phyloP scores from a whole-genome alignment of 768 basidiomycete species.

The Psilocybe azurescens region DNA sequence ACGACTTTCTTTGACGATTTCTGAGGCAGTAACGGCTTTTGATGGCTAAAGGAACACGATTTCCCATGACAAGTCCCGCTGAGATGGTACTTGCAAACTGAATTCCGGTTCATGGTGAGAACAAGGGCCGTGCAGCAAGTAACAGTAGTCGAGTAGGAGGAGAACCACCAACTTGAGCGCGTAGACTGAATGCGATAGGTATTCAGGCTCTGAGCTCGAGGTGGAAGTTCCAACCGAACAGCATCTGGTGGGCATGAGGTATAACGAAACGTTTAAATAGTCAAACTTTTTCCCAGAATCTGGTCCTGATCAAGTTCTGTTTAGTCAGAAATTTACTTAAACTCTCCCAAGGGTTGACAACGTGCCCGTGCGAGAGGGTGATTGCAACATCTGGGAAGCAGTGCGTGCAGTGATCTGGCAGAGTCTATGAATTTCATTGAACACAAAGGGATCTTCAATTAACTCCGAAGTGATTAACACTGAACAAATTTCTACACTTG shows the following conservation, averaged over 20 bases:
- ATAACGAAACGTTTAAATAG: neutral
- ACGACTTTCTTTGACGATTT: slow-evolving; percentile 8
- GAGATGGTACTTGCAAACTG: slow-evolving; percentile 19
- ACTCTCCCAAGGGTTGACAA: neutral
- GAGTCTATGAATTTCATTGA: neutral
- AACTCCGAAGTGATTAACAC: too few species aligned
- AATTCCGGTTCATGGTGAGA: slow-evolving; percentile 7
- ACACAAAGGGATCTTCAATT: too few species aligned
- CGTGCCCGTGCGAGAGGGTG: neutral
- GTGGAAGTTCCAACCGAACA: slow-evolving; percentile 29
- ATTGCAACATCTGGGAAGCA: neutral
- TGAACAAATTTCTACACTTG: neutral
- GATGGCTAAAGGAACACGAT: slow-evolving; percentile 20
- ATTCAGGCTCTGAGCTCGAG: slow-evolving; percentile 29
- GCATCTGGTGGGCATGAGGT: neutral
- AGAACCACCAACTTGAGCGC: slow-evolving; percentile 27
- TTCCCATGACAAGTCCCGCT: slow-evolving; percentile 19
- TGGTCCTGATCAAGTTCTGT: neutral
- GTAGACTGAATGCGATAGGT: slow-evolving; percentile 21
- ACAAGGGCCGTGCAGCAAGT: neutral
- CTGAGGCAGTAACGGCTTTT: neutral
- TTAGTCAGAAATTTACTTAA: neutral
- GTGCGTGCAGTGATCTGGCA: too few species aligned
- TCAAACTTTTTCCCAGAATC: slow-evolving; percentile 2
- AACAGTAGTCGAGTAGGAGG: slow-evolving; percentile 2